Percentiles rank a stretch among this genome's conserved stretches.
Evolutionary conservation across 768 basidiomycete genomes (phyloP).

Genomic region (Serendipita sp.): DNA sequence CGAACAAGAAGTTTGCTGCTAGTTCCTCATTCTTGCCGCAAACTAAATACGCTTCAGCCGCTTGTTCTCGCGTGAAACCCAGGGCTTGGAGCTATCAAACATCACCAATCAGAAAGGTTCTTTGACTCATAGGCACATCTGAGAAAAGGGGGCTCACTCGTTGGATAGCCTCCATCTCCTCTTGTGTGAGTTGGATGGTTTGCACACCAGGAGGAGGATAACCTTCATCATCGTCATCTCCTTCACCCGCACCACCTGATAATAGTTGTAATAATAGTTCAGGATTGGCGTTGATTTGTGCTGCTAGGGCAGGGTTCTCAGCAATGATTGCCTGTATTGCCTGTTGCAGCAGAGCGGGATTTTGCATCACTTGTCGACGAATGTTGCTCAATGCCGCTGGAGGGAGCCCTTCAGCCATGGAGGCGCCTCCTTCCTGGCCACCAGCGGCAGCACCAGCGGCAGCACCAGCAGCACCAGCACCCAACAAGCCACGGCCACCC

Average conservation of each 20-base stretch:
- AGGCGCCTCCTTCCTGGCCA: constrained; percentile 16
- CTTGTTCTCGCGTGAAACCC: constrained; percentile 70
- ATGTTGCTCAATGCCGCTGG: constrained; percentile 49
- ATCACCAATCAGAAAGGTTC: constrained; percentile 9
- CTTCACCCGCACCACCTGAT: constrained; percentile 21
- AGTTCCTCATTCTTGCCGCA: constrained; percentile 96
- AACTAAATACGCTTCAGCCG: constrained; percentile 80
- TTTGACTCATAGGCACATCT: background rate
- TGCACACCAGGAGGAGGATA: constrained; percentile 32
- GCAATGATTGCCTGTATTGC: constrained; percentile 67
- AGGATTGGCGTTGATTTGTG: constrained; percentile 55
- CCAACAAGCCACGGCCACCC: constrained; percentile 13
- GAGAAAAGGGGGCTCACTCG: constrained; percentile 39
- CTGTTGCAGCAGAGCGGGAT: constrained; percentile 64
- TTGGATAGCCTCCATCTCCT: constrained; percentile 79
- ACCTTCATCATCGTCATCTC: constrained; percentile 20
- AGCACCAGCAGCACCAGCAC: constrained; percentile 18
- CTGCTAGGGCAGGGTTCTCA: constrained; percentile 60
- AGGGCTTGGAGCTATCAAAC: constrained; percentile 58
- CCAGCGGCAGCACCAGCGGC: constrained; percentile 24
- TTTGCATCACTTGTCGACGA: constrained; percentile 52
- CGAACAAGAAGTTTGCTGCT: constrained; percentile 88
- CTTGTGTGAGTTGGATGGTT: constrained; percentile 62
- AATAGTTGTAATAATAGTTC: constrained; percentile 50
- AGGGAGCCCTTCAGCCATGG: constrained; percentile 20